Evolutionary conservation across 2,329 filamentous ascomycete genomes (phyloP).

Genomic region (Alternaria sp.): DNA sequence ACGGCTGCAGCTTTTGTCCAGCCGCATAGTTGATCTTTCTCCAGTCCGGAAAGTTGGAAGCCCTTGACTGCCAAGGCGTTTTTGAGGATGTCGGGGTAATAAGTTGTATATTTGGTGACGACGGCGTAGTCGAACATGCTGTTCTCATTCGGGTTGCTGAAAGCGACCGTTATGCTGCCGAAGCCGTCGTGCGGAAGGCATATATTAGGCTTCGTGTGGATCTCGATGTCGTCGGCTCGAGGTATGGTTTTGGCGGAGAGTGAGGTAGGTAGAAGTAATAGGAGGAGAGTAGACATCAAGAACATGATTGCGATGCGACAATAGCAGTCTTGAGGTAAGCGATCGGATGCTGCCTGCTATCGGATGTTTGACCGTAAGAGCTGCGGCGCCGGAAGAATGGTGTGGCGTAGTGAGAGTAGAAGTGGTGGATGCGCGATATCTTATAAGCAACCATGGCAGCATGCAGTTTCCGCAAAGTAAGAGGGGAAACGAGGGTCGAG

Average conservation of each 20-base stretch:
- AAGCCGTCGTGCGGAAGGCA: not conserved
- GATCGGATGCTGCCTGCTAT: not conserved
- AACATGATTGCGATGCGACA: not conserved
- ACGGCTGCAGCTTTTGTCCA: slow-evolving; percentile 13
- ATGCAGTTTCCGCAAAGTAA: not conserved
- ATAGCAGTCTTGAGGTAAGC: not conserved
- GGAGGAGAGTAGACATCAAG: not conserved
- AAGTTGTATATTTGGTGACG: slow-evolving; percentile 7
- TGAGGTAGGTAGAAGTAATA: not conserved
- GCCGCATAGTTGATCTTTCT: not conserved
- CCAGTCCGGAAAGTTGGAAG: not conserved
- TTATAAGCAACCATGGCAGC: not conserved
- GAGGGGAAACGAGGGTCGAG: not conserved
- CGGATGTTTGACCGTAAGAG: not conserved
- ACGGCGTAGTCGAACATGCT: slow-evolving; percentile 2
- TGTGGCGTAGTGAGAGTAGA: not conserved
- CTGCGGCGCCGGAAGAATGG: not conserved
- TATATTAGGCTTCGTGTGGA: not conserved
- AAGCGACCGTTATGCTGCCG: not conserved
- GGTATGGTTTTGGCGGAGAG: not conserved
- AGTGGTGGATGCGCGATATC: not conserved
- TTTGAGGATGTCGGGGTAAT: slow-evolving; percentile 7
- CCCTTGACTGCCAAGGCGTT: not conserved
- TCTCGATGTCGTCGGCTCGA: not conserved
- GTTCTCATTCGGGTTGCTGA: not conserved